Conservation (phyloP, 1,139 yeast genomes). For the Zygoascus meyerae region DNA sequence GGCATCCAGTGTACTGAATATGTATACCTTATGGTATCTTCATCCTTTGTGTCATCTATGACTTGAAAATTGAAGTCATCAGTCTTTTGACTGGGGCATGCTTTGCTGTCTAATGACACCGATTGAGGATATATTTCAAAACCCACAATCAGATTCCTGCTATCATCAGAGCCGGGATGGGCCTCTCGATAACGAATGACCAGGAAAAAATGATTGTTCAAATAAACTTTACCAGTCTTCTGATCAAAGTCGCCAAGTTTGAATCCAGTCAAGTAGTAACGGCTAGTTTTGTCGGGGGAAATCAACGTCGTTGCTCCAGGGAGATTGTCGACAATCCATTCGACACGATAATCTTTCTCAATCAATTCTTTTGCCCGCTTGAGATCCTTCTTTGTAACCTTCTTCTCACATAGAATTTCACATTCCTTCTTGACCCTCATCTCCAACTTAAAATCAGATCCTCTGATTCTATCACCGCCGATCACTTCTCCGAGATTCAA, state of each 20-base stretch:
- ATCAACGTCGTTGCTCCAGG: constrained; percentile 89
- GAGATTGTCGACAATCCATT: constrained; percentile 78
- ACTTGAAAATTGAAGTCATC: constrained; percentile 21
- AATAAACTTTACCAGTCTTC: constrained; percentile 30
- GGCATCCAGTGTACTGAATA: constrained; percentile 90
- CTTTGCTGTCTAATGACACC: constrained; percentile 44
- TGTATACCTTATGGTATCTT: constrained; percentile 59
- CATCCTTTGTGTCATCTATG: constrained; percentile 25
- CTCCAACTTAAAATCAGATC: constrained; percentile 57
- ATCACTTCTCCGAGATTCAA: constrained; percentile 71
- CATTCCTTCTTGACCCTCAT: constrained; percentile 66
- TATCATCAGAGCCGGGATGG: constrained; percentile 26
- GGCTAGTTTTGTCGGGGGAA: constrained; percentile 51
- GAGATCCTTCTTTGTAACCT: constrained; percentile 46
- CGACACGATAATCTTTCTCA: constrained; percentile 65
- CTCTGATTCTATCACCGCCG: constrained; percentile 76
- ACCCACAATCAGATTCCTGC: constrained; percentile 66
- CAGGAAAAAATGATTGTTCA: constrained; percentile 76
- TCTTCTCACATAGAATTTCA: constrained; percentile 58
- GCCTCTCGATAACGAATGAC: constrained; percentile 71
- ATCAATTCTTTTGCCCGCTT: constrained; percentile 57
- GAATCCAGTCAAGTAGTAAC: constrained; percentile 83
- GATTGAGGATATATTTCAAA: constrained; percentile 88
- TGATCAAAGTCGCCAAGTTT: constrained; percentile 62
- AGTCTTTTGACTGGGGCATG: constrained; percentile 24